phyloP scores from a whole-genome alignment of 225 moss, liverwort and hornwort genomes.

The Pseudoscleropodium purum region DNA sequence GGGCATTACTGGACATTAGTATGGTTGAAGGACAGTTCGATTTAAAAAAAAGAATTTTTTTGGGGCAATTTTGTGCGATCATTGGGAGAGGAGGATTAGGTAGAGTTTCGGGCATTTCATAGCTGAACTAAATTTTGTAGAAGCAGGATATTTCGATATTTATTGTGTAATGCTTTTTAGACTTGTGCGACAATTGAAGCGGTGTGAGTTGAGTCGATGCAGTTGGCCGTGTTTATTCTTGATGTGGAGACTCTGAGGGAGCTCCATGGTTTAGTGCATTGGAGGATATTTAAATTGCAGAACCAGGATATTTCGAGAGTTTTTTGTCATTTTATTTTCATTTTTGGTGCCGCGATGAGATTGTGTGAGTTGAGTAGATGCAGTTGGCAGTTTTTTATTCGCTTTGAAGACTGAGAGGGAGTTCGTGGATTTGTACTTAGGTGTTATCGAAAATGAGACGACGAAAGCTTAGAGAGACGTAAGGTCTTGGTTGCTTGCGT shows the following conservation, averaged over 20 bases:
- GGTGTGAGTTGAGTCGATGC: not conserved
- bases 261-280: not conserved
- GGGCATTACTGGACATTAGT: not conserved
- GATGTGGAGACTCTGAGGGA: not conserved
- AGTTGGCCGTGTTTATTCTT: not conserved
- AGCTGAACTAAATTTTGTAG: not conserved
- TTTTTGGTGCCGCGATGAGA: not conserved
- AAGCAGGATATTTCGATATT: not conserved
- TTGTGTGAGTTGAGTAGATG: not conserved
- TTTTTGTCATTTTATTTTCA: too few relatives aligned
- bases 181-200: not conserved
- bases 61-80: not conserved
- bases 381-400: not conserved
- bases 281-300: not conserved
- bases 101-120: not conserved
- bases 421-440: not conserved
- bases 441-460: not conserved
- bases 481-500: not conserved
- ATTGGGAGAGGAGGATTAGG: not conserved
- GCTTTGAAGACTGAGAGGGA: not conserved
- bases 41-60: too few relatives aligned
- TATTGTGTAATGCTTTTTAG: too few relatives aligned
- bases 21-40: not conserved
- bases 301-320: not conserved
- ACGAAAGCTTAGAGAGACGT: not conserved